These are phyloP conservation scores for Fusarium subtropicale DNA, from an alignment of 2,329 filamentous ascomycete species.

Conservation along the genomic window DNA sequence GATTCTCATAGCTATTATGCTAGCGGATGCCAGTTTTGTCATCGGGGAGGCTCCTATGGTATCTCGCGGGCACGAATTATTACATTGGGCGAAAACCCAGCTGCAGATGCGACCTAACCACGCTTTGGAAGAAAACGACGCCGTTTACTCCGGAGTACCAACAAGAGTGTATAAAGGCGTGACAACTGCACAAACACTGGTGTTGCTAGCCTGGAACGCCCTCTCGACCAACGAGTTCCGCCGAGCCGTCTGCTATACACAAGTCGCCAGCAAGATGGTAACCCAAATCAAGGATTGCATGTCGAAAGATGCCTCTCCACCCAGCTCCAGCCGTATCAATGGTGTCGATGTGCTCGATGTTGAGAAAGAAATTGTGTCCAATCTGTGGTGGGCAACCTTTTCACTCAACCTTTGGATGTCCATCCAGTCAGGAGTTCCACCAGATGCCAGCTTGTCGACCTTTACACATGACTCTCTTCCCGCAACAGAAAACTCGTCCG, in stretches of 20 bases:
- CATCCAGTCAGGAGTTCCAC: constrained; percentile 51
- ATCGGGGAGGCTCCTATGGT: constrained; percentile 47
- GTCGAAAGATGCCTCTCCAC: constrained; percentile 42
- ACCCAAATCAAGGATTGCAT: constrained; percentile 51
- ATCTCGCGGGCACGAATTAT: constrained; percentile 48
- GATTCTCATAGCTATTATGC: constrained; percentile 54
- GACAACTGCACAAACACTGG: constrained; percentile 51
- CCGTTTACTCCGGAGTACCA: constrained; percentile 46
- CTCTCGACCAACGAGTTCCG: constrained; percentile 50
- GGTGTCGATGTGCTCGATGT: constrained; percentile 56
- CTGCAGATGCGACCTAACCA: constrained; percentile 46
- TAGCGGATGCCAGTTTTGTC: constrained; percentile 54
- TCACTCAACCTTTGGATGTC: constrained; percentile 55
- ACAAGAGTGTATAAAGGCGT: constrained; percentile 51
- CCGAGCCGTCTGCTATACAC: constrained; percentile 52
- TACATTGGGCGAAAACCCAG: constrained; percentile 52
- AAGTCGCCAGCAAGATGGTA: constrained; percentile 50
- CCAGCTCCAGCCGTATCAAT: constrained; percentile 54
- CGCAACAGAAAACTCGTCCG: constrained; percentile 46
- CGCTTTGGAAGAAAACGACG: constrained; percentile 36
- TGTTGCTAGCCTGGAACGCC: constrained; percentile 54
- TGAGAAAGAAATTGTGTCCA: constrained; percentile 54
- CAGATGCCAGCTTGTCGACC: constrained; percentile 41
- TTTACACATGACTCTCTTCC: constrained; percentile 49
- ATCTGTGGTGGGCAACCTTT: constrained; percentile 56